These are phyloP conservation scores for Trametes maxima DNA, from an alignment of 768 basidiomycete genomes.

Conservation along the genomic window DNA sequence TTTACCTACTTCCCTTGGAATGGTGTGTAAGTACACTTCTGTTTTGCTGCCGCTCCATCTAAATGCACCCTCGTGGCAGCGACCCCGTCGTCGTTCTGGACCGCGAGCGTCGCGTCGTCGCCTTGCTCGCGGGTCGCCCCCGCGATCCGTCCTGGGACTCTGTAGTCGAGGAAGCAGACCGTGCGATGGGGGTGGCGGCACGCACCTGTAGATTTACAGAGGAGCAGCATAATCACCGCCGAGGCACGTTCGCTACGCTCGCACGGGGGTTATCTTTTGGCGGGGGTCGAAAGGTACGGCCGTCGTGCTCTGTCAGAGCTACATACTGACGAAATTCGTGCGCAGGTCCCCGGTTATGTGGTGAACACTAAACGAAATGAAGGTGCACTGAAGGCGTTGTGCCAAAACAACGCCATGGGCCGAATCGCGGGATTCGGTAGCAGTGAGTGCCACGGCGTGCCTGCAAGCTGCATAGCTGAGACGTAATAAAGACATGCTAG, in stretches of 20 bases:
- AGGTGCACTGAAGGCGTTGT: not conserved
- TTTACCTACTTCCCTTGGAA: too few relatives aligned
- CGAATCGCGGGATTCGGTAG: too few relatives aligned
- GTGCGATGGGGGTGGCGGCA: not conserved
- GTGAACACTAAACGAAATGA: not conserved
- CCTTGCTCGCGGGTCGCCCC: not conserved
- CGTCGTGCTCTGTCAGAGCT: not conserved
- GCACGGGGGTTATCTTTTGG: not conserved
- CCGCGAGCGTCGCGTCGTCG: not conserved
- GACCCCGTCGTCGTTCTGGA: not conserved
- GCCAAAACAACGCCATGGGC: too few relatives aligned
- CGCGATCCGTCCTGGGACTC: not conserved
- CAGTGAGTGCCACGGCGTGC: too few relatives aligned
- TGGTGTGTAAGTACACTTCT: too few relatives aligned
- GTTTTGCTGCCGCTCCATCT: too few relatives aligned
- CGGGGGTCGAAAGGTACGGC: not conserved
- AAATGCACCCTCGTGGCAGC: not conserved
- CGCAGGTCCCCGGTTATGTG: not conserved
- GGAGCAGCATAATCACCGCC: not conserved
- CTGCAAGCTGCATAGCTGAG: too few relatives aligned
- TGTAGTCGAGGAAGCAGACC: not conserved
- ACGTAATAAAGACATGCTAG: slow-evolving; percentile 1
- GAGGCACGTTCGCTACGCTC: not conserved
- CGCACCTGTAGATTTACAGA: not conserved
- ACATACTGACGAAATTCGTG: not conserved